Evolutionary conservation across 2,329 filamentous ascomycete genomes (phyloP).

Genomic region (Lomentospora prolificans): DNA sequence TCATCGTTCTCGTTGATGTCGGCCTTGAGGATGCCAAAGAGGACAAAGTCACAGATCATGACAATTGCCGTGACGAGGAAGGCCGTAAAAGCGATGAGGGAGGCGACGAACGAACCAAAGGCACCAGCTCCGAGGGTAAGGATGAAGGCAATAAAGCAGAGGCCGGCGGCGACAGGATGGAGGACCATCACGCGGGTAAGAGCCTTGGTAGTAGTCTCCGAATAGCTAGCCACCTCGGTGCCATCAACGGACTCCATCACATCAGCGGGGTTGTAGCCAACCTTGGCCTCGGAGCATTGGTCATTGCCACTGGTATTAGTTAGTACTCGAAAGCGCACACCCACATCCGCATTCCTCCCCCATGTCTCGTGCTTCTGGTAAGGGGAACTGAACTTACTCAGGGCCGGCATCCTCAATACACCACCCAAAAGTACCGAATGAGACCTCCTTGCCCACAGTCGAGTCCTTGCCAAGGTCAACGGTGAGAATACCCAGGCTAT

Average conservation of each 20-base stretch:
- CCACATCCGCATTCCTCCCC: neutral
- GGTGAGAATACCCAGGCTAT: slow-evolving; percentile 42
- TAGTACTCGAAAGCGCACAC: neutral
- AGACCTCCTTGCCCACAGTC: slow-evolving; percentile 24
- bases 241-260: slow-evolving; percentile 29
- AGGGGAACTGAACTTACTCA: slow-evolving; percentile 15
- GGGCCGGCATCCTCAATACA: slow-evolving; percentile 27
- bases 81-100: slow-evolving; percentile 37
- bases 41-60: slow-evolving; percentile 46
- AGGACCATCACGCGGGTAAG: slow-evolving; percentile 52
- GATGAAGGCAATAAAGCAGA: slow-evolving; percentile 50
- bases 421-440: slow-evolving; percentile 53
- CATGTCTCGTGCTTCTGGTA: too few relatives aligned
- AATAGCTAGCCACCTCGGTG: slow-evolving; percentile 30
- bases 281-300: slow-evolving; percentile 33
- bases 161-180: slow-evolving; percentile 48
- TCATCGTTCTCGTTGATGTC: slow-evolving; percentile 37
- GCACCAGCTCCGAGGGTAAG: slow-evolving; percentile 41
- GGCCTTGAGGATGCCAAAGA: slow-evolving; percentile 42
- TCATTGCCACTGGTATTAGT: slow-evolving; percentile 23
- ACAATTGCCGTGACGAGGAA: slow-evolving; percentile 38
- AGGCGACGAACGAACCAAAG: slow-evolving; percentile 40
- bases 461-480: slow-evolving; percentile 34
- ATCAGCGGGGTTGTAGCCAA: slow-evolving; percentile 47
- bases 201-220: slow-evolving; percentile 32